These are phyloP conservation scores for Themeda triandra DNA, from an alignment of 176 grass and related monocot species.

Conservation along the genomic window DNA sequence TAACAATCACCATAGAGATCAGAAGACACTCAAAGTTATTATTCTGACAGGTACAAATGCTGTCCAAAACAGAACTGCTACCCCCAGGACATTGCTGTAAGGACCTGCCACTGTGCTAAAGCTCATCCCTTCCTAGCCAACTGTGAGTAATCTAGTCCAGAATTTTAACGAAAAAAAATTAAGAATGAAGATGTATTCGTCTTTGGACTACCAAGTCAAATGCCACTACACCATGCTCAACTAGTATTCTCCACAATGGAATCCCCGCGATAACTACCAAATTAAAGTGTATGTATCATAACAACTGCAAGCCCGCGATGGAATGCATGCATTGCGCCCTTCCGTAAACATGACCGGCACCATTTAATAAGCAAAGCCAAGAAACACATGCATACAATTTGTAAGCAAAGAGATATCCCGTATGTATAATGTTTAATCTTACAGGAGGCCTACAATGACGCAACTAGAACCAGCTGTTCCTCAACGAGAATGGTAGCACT, in stretches of 20 bases:
- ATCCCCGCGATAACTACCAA: neutral
- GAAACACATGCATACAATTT: no score
- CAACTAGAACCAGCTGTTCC: constrained; percentile 1
- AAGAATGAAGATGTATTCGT: neutral
- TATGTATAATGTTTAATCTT: neutral
- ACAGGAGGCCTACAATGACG: neutral
- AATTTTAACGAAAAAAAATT: neutral
- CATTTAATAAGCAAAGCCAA: no score
- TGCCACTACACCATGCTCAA: neutral
- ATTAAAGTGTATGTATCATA: neutral
- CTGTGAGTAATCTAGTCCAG: neutral
- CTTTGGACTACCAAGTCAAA: neutral
- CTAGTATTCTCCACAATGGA: neutral
- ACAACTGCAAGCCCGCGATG: neutral
- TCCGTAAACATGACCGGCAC: neutral
- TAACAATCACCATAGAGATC: neutral
- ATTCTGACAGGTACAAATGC: neutral
- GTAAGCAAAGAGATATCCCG: no score
- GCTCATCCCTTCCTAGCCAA: neutral
- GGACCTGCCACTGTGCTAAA: neutral
- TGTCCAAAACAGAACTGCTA: neutral
- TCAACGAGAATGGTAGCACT: neutral
- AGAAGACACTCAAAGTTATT: neutral
- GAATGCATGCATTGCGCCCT: neutral
- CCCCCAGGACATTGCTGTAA: neutral